Percentiles rank a stretch among this genome's conserved stretches.
Evolutionary conservation across 768 basidiomycete species (phyloP).

Genomic region (Cantharellus anzutake): DNA sequence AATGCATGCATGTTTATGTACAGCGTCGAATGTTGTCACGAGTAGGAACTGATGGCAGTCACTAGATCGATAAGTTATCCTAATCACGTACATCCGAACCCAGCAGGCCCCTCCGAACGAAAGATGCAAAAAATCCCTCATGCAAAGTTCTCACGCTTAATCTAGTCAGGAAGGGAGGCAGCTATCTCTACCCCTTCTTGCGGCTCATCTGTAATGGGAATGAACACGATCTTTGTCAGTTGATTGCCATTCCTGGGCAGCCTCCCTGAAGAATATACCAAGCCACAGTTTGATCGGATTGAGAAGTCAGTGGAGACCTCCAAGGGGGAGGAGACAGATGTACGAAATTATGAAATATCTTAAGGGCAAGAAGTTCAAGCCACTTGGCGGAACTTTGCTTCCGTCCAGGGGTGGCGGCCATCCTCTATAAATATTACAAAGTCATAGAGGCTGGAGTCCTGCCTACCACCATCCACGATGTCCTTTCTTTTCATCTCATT

Average conservation of each 20-base stretch:
- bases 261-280: constrained; percentile 72
- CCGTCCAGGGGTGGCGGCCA: not conserved
- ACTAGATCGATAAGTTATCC: too few relatives aligned
- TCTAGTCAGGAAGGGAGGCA: constrained; percentile 65
- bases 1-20: too few relatives aligned
- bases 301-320: too few relatives aligned
- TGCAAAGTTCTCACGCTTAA: constrained; percentile 95
- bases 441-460: too few relatives aligned
- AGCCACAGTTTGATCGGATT: not conserved
- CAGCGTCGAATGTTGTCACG: too few relatives aligned
- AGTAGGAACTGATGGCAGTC: too few relatives aligned
- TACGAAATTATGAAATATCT: too few relatives aligned
- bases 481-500: too few relatives aligned
- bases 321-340: too few relatives aligned
- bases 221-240: constrained; percentile 82
- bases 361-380: too few relatives aligned
- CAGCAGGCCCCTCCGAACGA: constrained; percentile 74
- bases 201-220: constrained; percentile 92
- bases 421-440: too few relatives aligned
- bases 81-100: constrained; percentile 52
- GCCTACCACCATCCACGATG: too few relatives aligned
- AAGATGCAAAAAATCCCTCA: constrained; percentile 53
- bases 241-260: constrained; percentile 77
- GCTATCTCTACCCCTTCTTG: constrained; percentile 62
- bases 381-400: not conserved